Evolutionary conservation across 768 basidiomycete species (phyloP).

Genomic region (Rhodosporidiobolus odoratus): DNA sequence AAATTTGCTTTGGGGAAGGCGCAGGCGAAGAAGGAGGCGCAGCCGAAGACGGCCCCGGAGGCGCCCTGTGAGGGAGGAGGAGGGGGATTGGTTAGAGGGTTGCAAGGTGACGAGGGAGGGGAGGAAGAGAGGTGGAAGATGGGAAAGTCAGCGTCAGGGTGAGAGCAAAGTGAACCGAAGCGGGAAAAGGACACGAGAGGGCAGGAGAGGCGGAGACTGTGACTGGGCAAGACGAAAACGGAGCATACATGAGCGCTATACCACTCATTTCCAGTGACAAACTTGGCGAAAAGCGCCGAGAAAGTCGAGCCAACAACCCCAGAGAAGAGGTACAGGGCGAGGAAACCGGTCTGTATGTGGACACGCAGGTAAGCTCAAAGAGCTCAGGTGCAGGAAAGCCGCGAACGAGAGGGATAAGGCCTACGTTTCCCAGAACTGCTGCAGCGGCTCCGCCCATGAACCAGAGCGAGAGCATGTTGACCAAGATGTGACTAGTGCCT

Average conservation of each 20-base stretch:
- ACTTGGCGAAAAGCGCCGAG: constrained; percentile 23
- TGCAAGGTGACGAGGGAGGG: background rate
- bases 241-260: constrained; percentile 22
- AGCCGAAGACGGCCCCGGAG: constrained; percentile 67
- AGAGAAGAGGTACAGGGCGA: constrained; percentile 61
- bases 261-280: constrained; percentile 13
- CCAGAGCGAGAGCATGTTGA: constrained; percentile 25
- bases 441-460: constrained; percentile 68
- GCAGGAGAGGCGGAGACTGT: background rate
- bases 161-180: background rate
- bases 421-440: constrained; percentile 56
- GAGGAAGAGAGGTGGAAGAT: background rate
- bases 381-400: background rate
- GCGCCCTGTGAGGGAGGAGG: constrained; percentile 52
- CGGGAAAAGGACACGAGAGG: background rate
- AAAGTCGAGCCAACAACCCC: constrained; percentile 40
- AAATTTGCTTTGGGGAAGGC: constrained; percentile 63
- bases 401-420: background rate
- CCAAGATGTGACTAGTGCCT: constrained; percentile 9
- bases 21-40: constrained; percentile 68
- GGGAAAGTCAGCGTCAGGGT: background rate
- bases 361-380: background rate
- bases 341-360: constrained; percentile 52
- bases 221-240: too few species aligned
- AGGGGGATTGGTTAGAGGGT: background rate